phyloP scores from a whole-genome alignment of 371 early-diverging fungal species.

The Capillidium heterosporum region DNA sequence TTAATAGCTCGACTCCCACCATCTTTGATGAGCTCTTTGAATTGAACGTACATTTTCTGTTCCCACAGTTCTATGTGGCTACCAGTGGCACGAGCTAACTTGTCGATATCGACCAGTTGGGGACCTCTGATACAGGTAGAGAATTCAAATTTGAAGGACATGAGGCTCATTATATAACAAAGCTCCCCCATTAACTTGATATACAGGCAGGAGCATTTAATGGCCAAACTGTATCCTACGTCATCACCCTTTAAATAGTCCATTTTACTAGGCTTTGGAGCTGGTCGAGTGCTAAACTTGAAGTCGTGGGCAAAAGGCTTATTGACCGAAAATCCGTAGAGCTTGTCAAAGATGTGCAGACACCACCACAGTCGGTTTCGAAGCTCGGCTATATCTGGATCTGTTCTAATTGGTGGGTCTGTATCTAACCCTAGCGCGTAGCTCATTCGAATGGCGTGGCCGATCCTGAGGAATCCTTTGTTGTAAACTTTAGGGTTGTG shows the following conservation, averaged over 20 bases:
- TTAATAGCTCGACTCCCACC: too few species aligned
- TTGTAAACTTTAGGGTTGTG: neutral
- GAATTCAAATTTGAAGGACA: neutral
- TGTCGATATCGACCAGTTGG: neutral
- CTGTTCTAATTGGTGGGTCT: neutral
- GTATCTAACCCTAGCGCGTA: conserved; percentile 1
- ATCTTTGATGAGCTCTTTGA: neutral
- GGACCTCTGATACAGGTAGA: neutral
- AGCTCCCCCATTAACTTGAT: neutral
- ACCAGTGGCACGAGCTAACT: neutral
- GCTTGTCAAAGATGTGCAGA: neutral
- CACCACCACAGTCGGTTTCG: conserved; percentile 1
- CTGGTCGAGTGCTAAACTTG: neutral
- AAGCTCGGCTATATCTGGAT: neutral
- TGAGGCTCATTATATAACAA: neutral
- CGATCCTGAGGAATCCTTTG: neutral
- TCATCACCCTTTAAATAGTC: neutral
- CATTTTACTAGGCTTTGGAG: neutral
- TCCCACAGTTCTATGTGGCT: neutral
- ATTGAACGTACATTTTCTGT: neutral
- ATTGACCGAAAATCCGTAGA: neutral
- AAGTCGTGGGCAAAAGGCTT: neutral
- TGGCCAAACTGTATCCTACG: neutral
- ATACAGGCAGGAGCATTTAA: neutral
- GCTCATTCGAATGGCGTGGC: neutral